phyloP scores from a whole-genome alignment of 2,329 filamentous ascomycete species.

The Podosphaera fusca region DNA sequence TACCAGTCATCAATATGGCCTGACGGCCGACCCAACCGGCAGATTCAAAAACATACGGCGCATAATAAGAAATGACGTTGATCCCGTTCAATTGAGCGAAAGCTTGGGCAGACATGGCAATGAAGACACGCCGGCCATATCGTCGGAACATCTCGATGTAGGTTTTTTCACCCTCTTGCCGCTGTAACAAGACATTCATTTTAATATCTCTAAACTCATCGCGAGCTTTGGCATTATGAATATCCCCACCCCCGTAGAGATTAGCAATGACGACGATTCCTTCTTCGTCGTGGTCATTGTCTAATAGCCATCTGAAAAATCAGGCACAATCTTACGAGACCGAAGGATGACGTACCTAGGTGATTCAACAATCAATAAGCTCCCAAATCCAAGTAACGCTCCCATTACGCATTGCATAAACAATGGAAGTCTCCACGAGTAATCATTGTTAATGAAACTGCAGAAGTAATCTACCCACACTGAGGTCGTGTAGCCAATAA shows the following conservation, averaged over 20 bases:
- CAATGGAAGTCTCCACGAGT: constrained; percentile 77
- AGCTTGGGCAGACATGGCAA: constrained; percentile 94
- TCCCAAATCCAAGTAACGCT: constrained; percentile 58
- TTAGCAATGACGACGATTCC: constrained; percentile 97
- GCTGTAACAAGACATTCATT: constrained; percentile 81
- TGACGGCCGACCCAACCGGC: constrained; percentile 85
- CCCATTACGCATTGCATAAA: constrained; percentile 93
- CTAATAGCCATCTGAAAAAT: constrained; percentile 60
- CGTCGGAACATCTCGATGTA: constrained; percentile 88
- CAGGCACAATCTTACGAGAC: not conserved
- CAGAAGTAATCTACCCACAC: constrained; percentile 99
- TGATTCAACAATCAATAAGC: constrained; percentile 85
- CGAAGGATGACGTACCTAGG: constrained; percentile 36
- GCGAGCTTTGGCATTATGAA: constrained; percentile 75
- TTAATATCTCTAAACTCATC: constrained; percentile 98
- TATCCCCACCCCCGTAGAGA: constrained; percentile 84
- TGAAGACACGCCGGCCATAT: constrained; percentile 81
- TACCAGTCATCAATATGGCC: constrained; percentile 89
- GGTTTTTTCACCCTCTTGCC: constrained; percentile 81
- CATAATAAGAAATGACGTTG: constrained; percentile 98
- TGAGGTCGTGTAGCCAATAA: constrained; percentile 82
- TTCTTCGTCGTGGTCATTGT: constrained; percentile 95
- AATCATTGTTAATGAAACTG: constrained; percentile 63
- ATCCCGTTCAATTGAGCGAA: constrained; percentile 95
- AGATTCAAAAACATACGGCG: constrained; percentile 85